Evolutionary conservation across 352 stramenopile genomes (phyloP).

Genomic region (Hyaloperonospora arabidopsidis): DNA sequence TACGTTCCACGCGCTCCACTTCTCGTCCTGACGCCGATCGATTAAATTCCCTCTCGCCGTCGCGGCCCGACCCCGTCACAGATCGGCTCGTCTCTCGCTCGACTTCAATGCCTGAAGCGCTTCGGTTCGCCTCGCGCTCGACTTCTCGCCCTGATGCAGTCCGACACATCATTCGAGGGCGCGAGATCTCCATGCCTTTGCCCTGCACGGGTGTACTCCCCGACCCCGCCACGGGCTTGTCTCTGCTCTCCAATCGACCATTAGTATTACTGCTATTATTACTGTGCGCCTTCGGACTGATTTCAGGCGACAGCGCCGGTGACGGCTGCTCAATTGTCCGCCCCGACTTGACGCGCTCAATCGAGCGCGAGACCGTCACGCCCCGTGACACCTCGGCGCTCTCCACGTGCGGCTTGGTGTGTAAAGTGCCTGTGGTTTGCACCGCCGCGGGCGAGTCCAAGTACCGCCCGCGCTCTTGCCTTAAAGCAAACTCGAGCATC

Average conservation of each 20-base stretch:
- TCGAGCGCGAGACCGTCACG: conserved; percentile 46
- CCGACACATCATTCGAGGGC: conserved; percentile 63
- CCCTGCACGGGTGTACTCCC: conserved; percentile 19
- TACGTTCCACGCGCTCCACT: conserved; percentile 33
- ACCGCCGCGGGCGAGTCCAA: conserved; percentile 64
- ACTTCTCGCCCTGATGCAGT: conserved; percentile 34
- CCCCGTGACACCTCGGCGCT: conserved; percentile 41
- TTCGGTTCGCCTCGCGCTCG: conserved; percentile 39
- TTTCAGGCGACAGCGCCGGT: conserved; percentile 26
- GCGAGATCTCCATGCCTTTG: conserved; percentile 73
- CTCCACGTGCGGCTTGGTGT: conserved; percentile 19
- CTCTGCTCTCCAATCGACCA: conserved; percentile 43
- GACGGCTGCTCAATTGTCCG: conserved; percentile 35
- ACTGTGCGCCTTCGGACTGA: conserved; percentile 32
- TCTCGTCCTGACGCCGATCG: conserved; percentile 23
- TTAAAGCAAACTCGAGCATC: conserved; percentile 84
- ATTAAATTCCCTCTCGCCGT: conserved; percentile 34
- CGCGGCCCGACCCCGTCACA: conserved; percentile 17
- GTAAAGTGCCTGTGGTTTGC: conserved; percentile 27
- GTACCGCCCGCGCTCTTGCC: conserved; percentile 72
- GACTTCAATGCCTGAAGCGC: conserved; percentile 28
- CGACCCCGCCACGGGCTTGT: conserved; percentile 23
- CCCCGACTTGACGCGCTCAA: conserved; percentile 51
- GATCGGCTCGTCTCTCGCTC: conserved; percentile 27
- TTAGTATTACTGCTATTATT: conserved; percentile 30